A percentile compares a stretch with the other conserved stretches of the same genome.
Evolutionary conservation across 2,329 filamentous ascomycete genomes (phyloP).

Genomic region (Cladosporium sp.): DNA sequence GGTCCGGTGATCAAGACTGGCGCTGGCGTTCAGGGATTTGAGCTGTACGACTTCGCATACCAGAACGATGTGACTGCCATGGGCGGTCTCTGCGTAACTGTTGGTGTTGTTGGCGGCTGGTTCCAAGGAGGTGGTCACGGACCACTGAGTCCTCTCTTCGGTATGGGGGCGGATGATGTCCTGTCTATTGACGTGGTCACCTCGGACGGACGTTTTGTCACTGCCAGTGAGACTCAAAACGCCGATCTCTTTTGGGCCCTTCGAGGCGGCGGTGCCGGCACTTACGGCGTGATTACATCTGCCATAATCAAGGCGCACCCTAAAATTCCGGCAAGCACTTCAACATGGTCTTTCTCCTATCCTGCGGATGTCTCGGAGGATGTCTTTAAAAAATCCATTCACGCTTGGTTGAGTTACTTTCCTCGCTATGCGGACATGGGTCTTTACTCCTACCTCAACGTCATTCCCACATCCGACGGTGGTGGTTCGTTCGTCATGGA

Average conservation of each 20-base stretch:
- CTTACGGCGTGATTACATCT: slow-evolving; percentile 37
- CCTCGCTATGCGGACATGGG: slow-evolving; percentile 27
- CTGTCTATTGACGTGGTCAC: no score
- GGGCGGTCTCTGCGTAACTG: no score
- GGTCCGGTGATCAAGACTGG: slow-evolving; percentile 31
- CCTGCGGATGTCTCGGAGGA: slow-evolving; percentile 33
- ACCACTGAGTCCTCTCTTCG: no score
- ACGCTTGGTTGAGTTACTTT: slow-evolving; percentile 31
- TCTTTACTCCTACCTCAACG: slow-evolving; percentile 23
- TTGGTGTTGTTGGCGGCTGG: no score
- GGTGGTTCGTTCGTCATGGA: slow-evolving; percentile 35
- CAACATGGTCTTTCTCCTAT: slow-evolving; percentile 23
- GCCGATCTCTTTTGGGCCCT: slow-evolving; percentile 56
- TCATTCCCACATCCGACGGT: slow-evolving; percentile 6
- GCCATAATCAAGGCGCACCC: slow-evolving; percentile 25
- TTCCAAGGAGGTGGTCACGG: no score
- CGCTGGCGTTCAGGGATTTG: no score
- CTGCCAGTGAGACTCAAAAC: slow-evolving; percentile 33
- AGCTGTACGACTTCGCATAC: no score
- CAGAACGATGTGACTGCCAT: no score
- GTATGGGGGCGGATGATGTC: no score
- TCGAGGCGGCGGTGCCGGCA: slow-evolving; percentile 57
- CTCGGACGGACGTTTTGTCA: no score
- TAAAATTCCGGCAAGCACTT: slow-evolving; percentile 21
- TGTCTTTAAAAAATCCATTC: slow-evolving; percentile 32